Base-by-base conservation (phyloP, 176 grass and related monocot species). In the Zea mays region DNA sequence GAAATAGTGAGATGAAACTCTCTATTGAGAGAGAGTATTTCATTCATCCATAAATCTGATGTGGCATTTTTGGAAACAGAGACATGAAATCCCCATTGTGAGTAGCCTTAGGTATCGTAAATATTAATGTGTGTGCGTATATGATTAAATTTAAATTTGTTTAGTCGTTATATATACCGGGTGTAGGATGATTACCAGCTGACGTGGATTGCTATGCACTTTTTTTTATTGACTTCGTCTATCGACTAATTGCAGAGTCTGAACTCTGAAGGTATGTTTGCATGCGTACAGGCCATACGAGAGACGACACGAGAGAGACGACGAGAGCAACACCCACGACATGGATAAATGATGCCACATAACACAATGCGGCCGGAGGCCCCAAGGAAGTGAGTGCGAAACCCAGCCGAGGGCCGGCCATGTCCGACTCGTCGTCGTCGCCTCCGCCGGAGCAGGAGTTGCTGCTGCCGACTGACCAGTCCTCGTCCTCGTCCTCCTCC, bases 341-440 rank as follows among this genome's bases (percentile, higher is more conserved):
- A 54, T 0, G 3, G 54, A 57, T 57, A 57, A 57, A 57, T 57
- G 54, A 57, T 57, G 54, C 54, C 54, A 57, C 54, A 57, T 17
- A 20, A 20, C 54, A 57, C 54, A 20, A 57, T 17, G n/a, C 10
- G 42, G 67, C 52, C 84, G 77, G 77, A 80, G 84, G 5, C 50
- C 67, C 52, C 62, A 68, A 74, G 67, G 8, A 54, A 36, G 67
- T 20, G 39, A 42, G 52, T n/a, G 38, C 39, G 13, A 67, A 65
- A 42, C 16, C 11, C 14, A 72, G 27, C 27, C 1, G 63, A 56
- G 49, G 13, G 27, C 42, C 41, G 20, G 61, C 49, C 57, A 90
- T 90, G 88, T 87, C 88, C 50, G 73, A 71, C 70, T 84, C 17
- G 2, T 58, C 52, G 16, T 52, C 16, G 54, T 20, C 54, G 2